phyloP scores from a whole-genome alignment of 2,329 filamentous ascomycete genomes.

The Phialophora chinensis region DNA sequence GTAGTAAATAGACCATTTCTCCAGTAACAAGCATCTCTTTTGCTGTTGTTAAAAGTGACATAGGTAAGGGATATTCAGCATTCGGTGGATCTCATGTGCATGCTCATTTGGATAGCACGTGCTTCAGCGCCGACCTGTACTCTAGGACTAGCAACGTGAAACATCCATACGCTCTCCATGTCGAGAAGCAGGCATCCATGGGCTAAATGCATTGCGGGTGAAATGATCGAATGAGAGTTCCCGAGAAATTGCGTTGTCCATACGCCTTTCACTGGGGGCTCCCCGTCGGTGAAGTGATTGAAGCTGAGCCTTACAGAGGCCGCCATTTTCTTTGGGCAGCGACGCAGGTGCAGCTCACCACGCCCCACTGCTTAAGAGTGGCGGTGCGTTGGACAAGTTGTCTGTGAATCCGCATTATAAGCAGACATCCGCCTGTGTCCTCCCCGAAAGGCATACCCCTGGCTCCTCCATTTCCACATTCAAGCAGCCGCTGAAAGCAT shows the following conservation, averaged over 20 bases:
- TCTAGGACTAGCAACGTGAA: not conserved
- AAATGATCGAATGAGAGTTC: slow-evolving; percentile 3
- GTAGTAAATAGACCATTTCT: not conserved
- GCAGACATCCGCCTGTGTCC: slow-evolving; percentile 31
- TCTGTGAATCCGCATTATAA: slow-evolving; percentile 28
- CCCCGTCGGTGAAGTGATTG: slow-evolving; percentile 7
- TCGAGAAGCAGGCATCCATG: not conserved
- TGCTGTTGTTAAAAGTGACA: not conserved
- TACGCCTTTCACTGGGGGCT: slow-evolving; percentile 3
- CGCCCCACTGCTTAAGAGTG: slow-evolving; percentile 18
- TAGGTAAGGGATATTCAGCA: not conserved
- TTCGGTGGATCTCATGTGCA: not conserved
- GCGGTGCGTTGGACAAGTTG: slow-evolving; percentile 27
- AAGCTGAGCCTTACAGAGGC: not conserved
- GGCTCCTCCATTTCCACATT: slow-evolving; percentile 10
- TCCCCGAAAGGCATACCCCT: slow-evolving; percentile 27
- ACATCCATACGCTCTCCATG: not conserved
- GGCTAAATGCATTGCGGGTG: not conserved
- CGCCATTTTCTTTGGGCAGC: slow-evolving; percentile 27
- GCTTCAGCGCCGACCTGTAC: not conserved
- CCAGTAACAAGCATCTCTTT: not conserved
- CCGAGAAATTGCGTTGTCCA: slow-evolving; percentile 2
- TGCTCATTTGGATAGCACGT: not conserved
- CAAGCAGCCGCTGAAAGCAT: slow-evolving; percentile 3
- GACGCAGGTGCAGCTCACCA: slow-evolving; percentile 17